Evolutionary conservation across 352 stramenopile species (phyloP).

Genomic region (Pythium plurisporium): DNA sequence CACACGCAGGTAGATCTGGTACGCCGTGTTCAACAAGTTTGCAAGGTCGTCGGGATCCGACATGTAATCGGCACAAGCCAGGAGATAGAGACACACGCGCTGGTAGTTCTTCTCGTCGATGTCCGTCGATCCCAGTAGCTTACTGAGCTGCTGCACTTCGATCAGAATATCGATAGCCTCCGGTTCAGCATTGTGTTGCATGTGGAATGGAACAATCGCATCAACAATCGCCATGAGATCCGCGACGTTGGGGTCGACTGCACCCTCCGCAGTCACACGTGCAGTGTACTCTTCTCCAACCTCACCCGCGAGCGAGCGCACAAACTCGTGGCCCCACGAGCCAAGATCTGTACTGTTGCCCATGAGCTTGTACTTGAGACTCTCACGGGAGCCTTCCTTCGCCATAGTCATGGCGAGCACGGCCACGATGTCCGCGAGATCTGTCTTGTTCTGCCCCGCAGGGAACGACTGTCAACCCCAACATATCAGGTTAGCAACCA

Average conservation of each 20-base stretch:
- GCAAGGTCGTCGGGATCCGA: slow-evolving; percentile 96
- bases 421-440: slow-evolving; percentile 85
- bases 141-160: slow-evolving; percentile 96
- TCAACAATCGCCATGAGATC: slow-evolving; percentile 97
- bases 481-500: too few species aligned
- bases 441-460: slow-evolving; percentile 61
- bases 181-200: slow-evolving; percentile 98
- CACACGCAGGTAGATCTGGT: slow-evolving; percentile 93
- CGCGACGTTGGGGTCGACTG: slow-evolving; percentile 61
- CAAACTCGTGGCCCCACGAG: slow-evolving; percentile 98
- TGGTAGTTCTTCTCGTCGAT: slow-evolving; percentile 99
- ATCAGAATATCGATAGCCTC: slow-evolving; percentile 99
- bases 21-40: slow-evolving; percentile 91
- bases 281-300: slow-evolving; percentile 93
- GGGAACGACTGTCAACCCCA: slow-evolving; percentile 29
- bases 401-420: slow-evolving; percentile 99
- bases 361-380: slow-evolving; percentile 87
- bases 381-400: slow-evolving; percentile 88
- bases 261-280: slow-evolving; percentile 50
- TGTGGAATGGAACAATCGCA: slow-evolving; percentile 98
- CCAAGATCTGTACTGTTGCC: slow-evolving; percentile 91
- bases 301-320: slow-evolving; percentile 96
- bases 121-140: slow-evolving; percentile 89
- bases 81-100: slow-evolving; percentile 97
- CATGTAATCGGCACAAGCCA: slow-evolving; percentile 98